Evolutionary conservation across 148 eudicot species (phyloP).

Genomic region (Arctostaphylos glauca): DNA sequence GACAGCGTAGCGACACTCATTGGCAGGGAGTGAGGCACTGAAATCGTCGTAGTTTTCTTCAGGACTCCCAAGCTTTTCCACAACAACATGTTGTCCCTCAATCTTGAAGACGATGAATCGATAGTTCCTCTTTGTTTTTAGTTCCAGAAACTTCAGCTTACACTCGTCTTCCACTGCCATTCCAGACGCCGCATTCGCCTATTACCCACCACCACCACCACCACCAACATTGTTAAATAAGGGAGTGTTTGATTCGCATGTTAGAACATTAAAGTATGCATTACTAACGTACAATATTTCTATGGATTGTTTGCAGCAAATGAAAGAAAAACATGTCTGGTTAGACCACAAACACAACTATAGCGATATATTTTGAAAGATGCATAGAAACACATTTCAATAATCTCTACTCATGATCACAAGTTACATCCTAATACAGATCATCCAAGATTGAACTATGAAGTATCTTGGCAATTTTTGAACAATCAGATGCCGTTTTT

Average conservation of each 20-base stretch:
- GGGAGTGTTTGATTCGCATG: background rate
- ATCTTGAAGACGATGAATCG: slow-evolving; percentile 65
- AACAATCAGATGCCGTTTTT: too few species aligned
- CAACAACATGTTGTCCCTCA: slow-evolving; percentile 69
- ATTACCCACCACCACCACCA: background rate
- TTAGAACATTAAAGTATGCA: background rate
- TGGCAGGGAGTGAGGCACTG: slow-evolving; percentile 60
- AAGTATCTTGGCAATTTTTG: too few species aligned
- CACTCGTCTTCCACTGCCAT: slow-evolving; percentile 78
- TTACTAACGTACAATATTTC: background rate
- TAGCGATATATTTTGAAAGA: too few species aligned
- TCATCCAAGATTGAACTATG: background rate
- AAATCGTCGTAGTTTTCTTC: slow-evolving; percentile 68
- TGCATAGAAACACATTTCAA: background rate
- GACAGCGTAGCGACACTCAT: slow-evolving; percentile 87
- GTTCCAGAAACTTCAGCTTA: slow-evolving; percentile 64
- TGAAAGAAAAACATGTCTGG: too few species aligned
- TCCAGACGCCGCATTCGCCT: slow-evolving; percentile 87
- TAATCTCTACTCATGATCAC: background rate
- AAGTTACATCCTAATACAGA: background rate
- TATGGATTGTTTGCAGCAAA: too few species aligned
- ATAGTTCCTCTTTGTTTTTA: slow-evolving; percentile 64
- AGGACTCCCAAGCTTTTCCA: slow-evolving; percentile 69
- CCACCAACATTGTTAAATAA: background rate
- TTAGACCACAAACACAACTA: too few species aligned